phyloP scores from a whole-genome alignment of 768 basidiomycete genomes.

The Neoboletus brunneissimus region DNA sequence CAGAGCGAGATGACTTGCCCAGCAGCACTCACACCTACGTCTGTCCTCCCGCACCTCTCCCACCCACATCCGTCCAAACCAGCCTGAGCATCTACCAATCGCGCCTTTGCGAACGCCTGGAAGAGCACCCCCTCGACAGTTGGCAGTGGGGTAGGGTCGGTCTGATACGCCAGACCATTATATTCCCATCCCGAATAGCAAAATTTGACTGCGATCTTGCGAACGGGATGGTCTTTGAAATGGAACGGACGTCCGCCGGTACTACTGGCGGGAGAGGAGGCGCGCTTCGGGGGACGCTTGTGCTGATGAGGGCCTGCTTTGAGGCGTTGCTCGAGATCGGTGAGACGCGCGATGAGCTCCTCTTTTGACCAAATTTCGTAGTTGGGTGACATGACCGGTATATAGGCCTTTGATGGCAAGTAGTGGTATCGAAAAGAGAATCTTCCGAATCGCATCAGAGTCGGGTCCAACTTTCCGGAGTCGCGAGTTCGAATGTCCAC shows the following conservation, averaged over 20 bases:
- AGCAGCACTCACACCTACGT: slow-evolving; percentile 90
- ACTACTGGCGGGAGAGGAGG: slow-evolving; percentile 7
- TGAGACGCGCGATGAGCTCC: slow-evolving; percentile 65
- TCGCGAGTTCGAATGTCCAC: neutral
- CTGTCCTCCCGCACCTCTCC: slow-evolving; percentile 91
- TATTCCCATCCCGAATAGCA: slow-evolving; percentile 93
- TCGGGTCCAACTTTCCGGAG: neutral
- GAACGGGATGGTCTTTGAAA: slow-evolving; percentile 65
- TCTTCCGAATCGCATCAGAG: slow-evolving; percentile 31
- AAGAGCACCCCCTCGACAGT: slow-evolving; percentile 91
- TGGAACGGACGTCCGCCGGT: slow-evolving; percentile 47
- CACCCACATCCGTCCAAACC: slow-evolving; percentile 88
- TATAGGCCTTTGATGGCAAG: slow-evolving; percentile 26
- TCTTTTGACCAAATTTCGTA: slow-evolving; percentile 64
- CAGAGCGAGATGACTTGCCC: slow-evolving; percentile 93
- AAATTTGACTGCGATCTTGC: slow-evolving; percentile 93
- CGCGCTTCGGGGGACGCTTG: slow-evolving; percentile 14
- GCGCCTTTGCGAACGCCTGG: slow-evolving; percentile 70
- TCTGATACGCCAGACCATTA: slow-evolving; percentile 84
- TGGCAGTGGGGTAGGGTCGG: slow-evolving; percentile 65
- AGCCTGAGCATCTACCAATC: slow-evolving; percentile 68
- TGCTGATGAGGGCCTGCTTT: slow-evolving; percentile 3
- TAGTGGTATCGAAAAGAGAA: slow-evolving; percentile 35
- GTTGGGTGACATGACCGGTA: slow-evolving; percentile 37
- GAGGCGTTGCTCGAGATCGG: slow-evolving; percentile 46